phyloP scores from a whole-genome alignment of 768 basidiomycete species.

The Coprinopsis strossmayeri region DNA sequence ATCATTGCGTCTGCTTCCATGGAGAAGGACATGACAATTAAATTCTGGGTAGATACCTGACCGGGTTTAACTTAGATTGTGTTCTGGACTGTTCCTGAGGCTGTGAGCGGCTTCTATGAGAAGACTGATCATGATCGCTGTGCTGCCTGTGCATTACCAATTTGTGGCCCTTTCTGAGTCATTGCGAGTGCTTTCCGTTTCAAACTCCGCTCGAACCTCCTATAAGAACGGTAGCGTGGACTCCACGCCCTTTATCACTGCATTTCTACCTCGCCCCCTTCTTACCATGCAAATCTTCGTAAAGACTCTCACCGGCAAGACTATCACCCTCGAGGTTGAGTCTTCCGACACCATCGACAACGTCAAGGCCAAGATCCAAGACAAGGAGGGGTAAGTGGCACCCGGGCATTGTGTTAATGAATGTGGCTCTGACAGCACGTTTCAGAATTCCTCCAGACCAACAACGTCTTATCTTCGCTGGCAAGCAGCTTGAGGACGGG shows the following conservation, averaged over 20 bases:
- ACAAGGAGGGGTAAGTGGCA: constrained; percentile 67
- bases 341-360: constrained; percentile 67
- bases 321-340: constrained; percentile 70
- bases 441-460: constrained; percentile 63
- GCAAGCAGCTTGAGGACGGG: constrained; percentile 93
- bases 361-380: constrained; percentile 79
- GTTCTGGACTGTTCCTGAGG: constrained; percentile 2
- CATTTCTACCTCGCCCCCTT: constrained; percentile 11
- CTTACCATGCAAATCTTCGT: constrained; percentile 42
- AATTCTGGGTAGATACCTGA: constrained; percentile 64
- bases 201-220: constrained; percentile 29
- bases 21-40: constrained; percentile 83
- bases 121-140: constrained; percentile 10
- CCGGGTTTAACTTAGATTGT: neutral
- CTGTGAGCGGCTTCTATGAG: constrained; percentile 1
- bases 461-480: constrained; percentile 94
- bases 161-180: no score
- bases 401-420: neutral
- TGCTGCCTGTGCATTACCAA: constrained; percentile 1
- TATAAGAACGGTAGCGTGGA: constrained; percentile 21
- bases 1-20: constrained; percentile 86
- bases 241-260: constrained; percentile 7
- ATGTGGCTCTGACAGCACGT: neutral
- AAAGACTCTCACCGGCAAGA: constrained; percentile 64
- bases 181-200: constrained; percentile 17